Conservation (phyloP, 257 asterid genomes). For the Nicotiana paniculata region DNA sequence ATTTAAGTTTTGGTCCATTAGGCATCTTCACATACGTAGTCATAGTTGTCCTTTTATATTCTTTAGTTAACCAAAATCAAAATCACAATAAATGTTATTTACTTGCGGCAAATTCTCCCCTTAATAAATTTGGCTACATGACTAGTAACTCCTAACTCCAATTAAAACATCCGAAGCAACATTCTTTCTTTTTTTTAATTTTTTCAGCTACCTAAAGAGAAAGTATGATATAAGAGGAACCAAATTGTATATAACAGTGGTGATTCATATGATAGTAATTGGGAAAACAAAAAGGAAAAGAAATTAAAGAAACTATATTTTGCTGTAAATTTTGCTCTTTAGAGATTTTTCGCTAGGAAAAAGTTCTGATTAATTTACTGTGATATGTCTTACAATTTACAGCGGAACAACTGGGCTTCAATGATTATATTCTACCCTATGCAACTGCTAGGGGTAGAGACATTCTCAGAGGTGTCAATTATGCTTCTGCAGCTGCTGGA, state of each 20-base stretch:
- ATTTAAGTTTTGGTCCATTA: not conserved
- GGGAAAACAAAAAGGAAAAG: not conserved
- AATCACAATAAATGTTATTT: no score
- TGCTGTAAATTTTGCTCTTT: no score
- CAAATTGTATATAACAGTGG: not conserved
- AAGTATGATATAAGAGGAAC: not conserved
- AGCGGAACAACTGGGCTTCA: slow-evolving; percentile 35
- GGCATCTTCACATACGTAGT: not conserved
- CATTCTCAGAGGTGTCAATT: slow-evolving; percentile 37
- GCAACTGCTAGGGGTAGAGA: slow-evolving; percentile 21
- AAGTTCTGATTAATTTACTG: not conserved
- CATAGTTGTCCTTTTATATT: no score
- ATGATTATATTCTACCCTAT: slow-evolving; percentile 29
- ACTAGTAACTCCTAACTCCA: not conserved
- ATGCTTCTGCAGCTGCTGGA: slow-evolving; percentile 48
- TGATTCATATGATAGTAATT: not conserved
- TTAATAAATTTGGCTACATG: not conserved
- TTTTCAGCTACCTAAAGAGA: not conserved
- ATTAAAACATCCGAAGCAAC: not conserved
- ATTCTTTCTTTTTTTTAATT: not conserved
- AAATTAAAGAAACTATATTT: not conserved
- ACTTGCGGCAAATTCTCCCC: not conserved
- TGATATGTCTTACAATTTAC: not conserved
- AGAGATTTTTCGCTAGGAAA: not conserved
- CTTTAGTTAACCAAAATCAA: no score